Evolutionary conservation across 2,329 filamentous ascomycete species (phyloP).

Genomic region (Metarhizium guizhouense): DNA sequence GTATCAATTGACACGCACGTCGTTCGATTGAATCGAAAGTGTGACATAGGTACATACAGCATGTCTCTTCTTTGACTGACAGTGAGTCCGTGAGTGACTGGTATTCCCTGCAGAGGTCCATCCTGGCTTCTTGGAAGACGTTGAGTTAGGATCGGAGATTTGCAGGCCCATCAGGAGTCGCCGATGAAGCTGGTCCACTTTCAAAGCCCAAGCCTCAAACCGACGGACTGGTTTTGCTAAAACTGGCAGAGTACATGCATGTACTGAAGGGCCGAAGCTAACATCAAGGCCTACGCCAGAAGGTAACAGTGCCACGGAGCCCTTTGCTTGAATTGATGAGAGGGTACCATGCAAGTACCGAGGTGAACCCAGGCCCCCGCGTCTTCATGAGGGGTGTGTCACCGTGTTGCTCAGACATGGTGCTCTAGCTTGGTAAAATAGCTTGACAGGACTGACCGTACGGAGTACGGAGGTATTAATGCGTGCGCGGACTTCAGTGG

Average conservation of each 20-base stretch:
- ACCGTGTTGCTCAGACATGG: background rate
- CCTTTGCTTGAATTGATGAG: too few species aligned
- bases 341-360: too few species aligned
- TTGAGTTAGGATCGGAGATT: conserved; percentile 10
- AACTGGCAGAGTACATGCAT: background rate
- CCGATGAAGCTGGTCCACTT: conserved; percentile 10
- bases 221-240: background rate
- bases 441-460: background rate
- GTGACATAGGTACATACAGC: too few species aligned
- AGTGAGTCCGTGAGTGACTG: too few species aligned
- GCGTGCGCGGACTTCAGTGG: too few species aligned
- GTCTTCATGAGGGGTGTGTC: background rate
- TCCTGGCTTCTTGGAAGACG: too few species aligned
- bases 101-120: too few species aligned
- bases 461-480: background rate
- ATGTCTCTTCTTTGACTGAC: too few species aligned
- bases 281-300: background rate
- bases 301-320: too few species aligned
- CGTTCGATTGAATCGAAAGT: too few species aligned
- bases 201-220: conserved; percentile 1
- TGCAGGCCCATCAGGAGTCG: conserved; percentile 12
- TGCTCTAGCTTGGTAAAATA: background rate
- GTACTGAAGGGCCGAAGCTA: background rate
- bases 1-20: too few species aligned
- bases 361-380: too few species aligned